A percentile compares a stretch with the other conserved stretches of the same genome.
These are phyloP conservation scores for Trametes punicea DNA, from an alignment of 768 basidiomycete genomes.

Conservation along the genomic window DNA sequence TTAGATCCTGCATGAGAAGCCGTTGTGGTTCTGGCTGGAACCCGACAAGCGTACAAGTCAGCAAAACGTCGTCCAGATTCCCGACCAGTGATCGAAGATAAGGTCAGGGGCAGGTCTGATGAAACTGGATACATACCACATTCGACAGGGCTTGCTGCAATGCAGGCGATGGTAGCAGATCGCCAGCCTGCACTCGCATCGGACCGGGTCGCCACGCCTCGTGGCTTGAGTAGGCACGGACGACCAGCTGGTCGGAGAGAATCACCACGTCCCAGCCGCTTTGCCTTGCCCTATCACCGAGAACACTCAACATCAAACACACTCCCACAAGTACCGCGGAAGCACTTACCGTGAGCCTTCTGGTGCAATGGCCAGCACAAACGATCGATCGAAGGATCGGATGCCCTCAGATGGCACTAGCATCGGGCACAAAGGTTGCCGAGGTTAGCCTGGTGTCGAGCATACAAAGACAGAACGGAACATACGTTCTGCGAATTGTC, in stretches of 20 bases:
- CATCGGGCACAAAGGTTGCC: neutral
- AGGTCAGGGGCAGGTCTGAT: conserved; percentile 16
- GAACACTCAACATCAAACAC: conserved; percentile 20
- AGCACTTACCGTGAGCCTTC: conserved; percentile 77
- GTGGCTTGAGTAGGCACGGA: conserved; percentile 81
- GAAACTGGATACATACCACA: conserved; percentile 44
- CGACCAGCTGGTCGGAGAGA: conserved; percentile 81
- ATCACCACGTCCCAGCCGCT: conserved; percentile 90
- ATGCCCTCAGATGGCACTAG: conserved; percentile 71
- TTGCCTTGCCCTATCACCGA: conserved; percentile 56
- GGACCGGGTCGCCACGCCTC: conserved; percentile 78
- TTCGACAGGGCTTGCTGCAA: conserved; percentile 49
- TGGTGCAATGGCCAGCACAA: conserved; percentile 78
- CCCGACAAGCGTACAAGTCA: conserved; percentile 4
- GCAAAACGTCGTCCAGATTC: conserved; percentile 1
- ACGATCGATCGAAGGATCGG: conserved; percentile 91
- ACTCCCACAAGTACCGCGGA: neutral
- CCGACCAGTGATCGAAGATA: neutral
- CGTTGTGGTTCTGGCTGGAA: conserved; percentile 68
- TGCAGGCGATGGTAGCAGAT: conserved; percentile 23
- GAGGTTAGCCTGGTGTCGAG: conserved; percentile 2
- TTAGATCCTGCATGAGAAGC: conserved; percentile 64
- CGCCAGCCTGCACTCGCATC: conserved; percentile 63
- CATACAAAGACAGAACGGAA: conserved; percentile 14
- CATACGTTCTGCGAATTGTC: conserved; percentile 88